phyloP scores from a whole-genome alignment of 208 protist species.

The Leishmania major region DNA sequence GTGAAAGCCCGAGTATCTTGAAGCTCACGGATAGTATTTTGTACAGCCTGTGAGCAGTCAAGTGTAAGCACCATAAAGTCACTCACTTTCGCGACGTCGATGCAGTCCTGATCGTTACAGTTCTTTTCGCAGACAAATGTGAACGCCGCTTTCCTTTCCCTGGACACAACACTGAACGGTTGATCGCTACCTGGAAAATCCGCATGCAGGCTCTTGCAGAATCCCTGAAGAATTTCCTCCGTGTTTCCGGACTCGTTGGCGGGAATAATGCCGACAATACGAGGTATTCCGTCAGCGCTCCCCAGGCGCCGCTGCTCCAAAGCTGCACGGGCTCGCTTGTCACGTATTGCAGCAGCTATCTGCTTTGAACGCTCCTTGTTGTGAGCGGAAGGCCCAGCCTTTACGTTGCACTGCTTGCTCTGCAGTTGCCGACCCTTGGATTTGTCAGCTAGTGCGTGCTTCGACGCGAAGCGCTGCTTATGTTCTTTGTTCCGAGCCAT shows the following conservation, averaged over 20 bases:
- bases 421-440: constrained; percentile 65
- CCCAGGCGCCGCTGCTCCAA: constrained; percentile 61
- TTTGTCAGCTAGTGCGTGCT: constrained; percentile 56
- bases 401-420: constrained; percentile 41
- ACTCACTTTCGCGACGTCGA: constrained; percentile 84
- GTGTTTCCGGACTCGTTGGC: constrained; percentile 87
- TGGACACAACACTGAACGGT: constrained; percentile 68
- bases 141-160: constrained; percentile 67
- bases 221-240: constrained; percentile 58
- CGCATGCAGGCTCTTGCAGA: constrained; percentile 52
- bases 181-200: constrained; percentile 36
- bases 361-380: constrained; percentile 61
- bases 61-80: constrained; percentile 83
- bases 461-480: constrained; percentile 63
- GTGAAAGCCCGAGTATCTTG: constrained; percentile 37
- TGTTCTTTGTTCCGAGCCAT: constrained; percentile 84
- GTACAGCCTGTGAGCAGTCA: constrained; percentile 80
- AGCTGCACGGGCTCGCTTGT: constrained; percentile 51
- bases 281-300: constrained; percentile 46
- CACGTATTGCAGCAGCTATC: constrained; percentile 39
- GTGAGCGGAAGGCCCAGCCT: constrained; percentile 40
- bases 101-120: constrained; percentile 80
- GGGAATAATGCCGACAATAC: constrained; percentile 81
- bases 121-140: constrained; percentile 85
- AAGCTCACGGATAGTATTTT: constrained; percentile 79